Percentiles rank a stretch among this genome's conserved stretches.
Conservation (phyloP, 2,329 filamentous ascomycete genomes). For the Fusarium protoensiforme region DNA sequence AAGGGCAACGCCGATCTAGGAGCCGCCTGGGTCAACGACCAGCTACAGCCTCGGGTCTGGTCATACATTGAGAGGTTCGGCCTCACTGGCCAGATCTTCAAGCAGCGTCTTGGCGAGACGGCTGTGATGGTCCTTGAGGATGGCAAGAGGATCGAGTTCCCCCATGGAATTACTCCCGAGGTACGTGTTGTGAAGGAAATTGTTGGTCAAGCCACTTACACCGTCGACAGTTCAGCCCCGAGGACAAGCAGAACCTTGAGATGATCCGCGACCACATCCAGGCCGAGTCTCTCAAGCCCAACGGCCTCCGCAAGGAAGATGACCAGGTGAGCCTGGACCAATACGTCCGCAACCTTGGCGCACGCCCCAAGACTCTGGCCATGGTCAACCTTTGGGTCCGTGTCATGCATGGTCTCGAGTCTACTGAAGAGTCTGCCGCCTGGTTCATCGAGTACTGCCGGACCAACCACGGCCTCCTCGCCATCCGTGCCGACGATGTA, state of each 20-base stretch:
- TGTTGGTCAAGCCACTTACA: not conserved
- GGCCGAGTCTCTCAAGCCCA: conserved; percentile 42
- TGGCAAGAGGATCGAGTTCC: conserved; percentile 40
- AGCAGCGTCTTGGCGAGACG: conserved; percentile 60
- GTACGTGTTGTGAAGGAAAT: conserved; percentile 3
- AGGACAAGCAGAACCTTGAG: conserved; percentile 49
- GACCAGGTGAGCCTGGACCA: conserved; percentile 49
- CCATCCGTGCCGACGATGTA: conserved; percentile 49
- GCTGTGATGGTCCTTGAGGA: conserved; percentile 54
- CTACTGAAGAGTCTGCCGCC: conserved; percentile 49
- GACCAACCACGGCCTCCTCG: conserved; percentile 46
- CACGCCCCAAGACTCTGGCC: conserved; percentile 41
- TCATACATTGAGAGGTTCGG: conserved; percentile 53
- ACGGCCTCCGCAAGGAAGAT: conserved; percentile 38
- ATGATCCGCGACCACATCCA: conserved; percentile 50
- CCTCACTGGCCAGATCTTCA: conserved; percentile 48
- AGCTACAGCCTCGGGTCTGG: conserved; percentile 59
- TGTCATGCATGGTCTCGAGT: conserved; percentile 52
- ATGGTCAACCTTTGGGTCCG: conserved; percentile 52
- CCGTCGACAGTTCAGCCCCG: conserved; percentile 38
- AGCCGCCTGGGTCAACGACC: conserved; percentile 70
- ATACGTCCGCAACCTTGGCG: conserved; percentile 48
- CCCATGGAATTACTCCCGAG: conserved; percentile 37
- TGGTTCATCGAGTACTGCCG: conserved; percentile 54
- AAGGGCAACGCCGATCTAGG: conserved; percentile 61